phyloP scores from a whole-genome alignment of 2,329 filamentous ascomycete genomes.

The Fusarium sp. region DNA sequence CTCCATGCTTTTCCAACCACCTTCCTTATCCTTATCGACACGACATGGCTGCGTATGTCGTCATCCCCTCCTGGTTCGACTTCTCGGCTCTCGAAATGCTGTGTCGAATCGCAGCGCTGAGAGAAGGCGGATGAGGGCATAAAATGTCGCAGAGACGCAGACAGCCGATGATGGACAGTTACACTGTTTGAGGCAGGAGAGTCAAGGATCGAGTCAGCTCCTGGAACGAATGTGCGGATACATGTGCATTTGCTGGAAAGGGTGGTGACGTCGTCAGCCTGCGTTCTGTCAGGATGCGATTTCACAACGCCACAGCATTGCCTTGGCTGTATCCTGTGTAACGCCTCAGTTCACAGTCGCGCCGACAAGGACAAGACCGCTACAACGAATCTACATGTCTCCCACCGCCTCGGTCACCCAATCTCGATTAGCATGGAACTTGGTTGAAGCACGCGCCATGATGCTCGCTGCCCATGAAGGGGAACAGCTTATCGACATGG shows the following conservation, averaged over 20 bases:
- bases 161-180: constrained; percentile 18
- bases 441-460: constrained; percentile 12
- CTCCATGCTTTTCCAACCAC: not conserved
- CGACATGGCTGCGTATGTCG: constrained; percentile 5
- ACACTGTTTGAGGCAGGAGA: not conserved
- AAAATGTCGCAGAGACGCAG: constrained; percentile 21
- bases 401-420: not conserved
- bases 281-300: constrained; percentile 30
- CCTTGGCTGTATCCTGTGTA: constrained; percentile 11
- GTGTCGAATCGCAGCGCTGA: not conserved
- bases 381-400: constrained; percentile 6
- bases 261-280: constrained; percentile 36
- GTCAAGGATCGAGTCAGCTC: constrained; percentile 28
- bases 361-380: constrained; percentile 13
- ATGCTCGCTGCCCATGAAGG: constrained; percentile 20
- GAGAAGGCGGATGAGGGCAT: constrained; percentile 12
- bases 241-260: constrained; percentile 18
- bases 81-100: not conserved
- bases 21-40: not conserved
- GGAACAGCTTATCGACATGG: constrained; percentile 13
- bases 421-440: constrained; percentile 1
- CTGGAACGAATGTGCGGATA: constrained; percentile 17
- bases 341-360: constrained; percentile 11
- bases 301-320: constrained; percentile 31
- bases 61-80: not conserved